Base-by-base conservation (phyloP, 345 rosid genomes). In the Ailanthus altissimus region DNA sequence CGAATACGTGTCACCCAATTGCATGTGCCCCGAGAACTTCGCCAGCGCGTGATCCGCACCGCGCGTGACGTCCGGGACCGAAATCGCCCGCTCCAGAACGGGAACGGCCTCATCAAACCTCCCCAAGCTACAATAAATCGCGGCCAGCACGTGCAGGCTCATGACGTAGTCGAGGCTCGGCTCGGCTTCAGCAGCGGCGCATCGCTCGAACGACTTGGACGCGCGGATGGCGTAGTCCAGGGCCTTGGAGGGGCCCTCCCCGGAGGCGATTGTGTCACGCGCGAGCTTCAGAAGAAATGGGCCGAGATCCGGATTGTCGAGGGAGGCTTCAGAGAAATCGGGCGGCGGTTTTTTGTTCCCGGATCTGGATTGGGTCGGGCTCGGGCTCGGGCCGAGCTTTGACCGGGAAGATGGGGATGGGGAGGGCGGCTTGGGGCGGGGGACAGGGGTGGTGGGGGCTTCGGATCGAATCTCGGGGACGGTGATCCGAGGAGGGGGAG, bases 261-360 rank as follows among this genome's bases (percentile, higher is more conserved):
- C 98, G 8, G 98, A 94, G 50, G 97, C 97, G 42, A 94, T 90
- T 5, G 98, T 87, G 77, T 96, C 98, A 0, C 99, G 92, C 56
- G 99, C 98, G 71, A 96, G 91, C 76, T 96, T 96, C 23, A 96
- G 86, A 28, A 97, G 97, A 85, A 94, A 94, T 0, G 98, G 99
- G 0, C 99, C 98, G 81, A 97, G 98, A 91, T 94, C 98, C 70
- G 99, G 98, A 76, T 97, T 94, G 84, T 94, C 98, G 43, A 97
- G 97, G 1, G 98, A 91, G 2, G 93, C 85, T 45, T 93, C 96
- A 26, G 86, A 72, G 25, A 94, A 88, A 5, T 91, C 97, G 5
- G 91, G 90, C 11, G 92, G 91, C 36, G 94, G 89, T 77, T 97
- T 97, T 67, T 90, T 89, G 40, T 84, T 80, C 66, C 90, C 94